phyloP scores from a whole-genome alignment of 73 alveolate genomes.

The Paraurostyla sp. region DNA sequence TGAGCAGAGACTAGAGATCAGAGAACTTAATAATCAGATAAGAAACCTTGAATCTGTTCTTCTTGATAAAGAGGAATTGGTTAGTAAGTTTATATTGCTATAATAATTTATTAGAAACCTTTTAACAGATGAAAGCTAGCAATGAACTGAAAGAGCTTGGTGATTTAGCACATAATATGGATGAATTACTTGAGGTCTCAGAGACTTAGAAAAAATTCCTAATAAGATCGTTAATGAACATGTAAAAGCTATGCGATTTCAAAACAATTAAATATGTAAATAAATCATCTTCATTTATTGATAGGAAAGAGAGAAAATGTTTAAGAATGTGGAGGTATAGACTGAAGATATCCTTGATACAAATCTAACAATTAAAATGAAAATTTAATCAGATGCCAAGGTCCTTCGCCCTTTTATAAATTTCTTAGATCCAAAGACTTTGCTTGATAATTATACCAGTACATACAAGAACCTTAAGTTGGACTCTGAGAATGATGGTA shows the following conservation, averaged over 20 bases:
- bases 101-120: background rate
- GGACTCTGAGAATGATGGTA: background rate
- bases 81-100: background rate
- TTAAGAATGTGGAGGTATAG: background rate
- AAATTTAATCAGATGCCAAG: background rate
- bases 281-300: background rate
- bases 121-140: background rate
- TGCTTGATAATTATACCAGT: background rate
- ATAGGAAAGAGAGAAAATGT: constrained; percentile 1
- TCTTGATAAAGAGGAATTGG: background rate
- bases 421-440: background rate
- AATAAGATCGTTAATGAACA: background rate
- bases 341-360: background rate
- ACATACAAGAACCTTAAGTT: background rate
- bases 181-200: background rate
- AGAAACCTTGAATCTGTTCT: background rate
- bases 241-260: background rate
- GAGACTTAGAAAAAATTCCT: background rate
- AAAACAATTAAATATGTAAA: background rate
- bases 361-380: background rate
- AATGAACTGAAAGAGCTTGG: background rate
- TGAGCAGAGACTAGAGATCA: no score
- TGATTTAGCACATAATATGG: background rate
- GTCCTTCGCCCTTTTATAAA: background rate
- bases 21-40: no score